These are phyloP conservation scores for Saccharomyces hybrid DNA, from an alignment of 1,139 yeast genomes.

Conservation along the genomic window DNA sequence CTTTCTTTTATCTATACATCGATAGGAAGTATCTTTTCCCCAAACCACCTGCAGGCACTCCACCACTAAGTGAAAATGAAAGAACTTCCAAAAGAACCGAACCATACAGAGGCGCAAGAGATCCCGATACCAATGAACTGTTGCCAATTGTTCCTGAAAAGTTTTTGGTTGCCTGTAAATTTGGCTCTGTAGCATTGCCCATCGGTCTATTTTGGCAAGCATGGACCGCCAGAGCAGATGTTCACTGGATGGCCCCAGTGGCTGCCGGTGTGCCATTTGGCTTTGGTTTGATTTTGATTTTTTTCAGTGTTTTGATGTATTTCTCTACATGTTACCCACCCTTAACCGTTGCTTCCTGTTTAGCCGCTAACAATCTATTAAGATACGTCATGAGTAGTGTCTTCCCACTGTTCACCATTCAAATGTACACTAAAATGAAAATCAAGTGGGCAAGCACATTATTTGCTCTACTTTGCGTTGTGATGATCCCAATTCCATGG, in stretches of 20 bases:
- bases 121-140: conserved; percentile 44
- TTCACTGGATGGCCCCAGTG: conserved; percentile 78
- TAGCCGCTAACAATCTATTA: conserved; percentile 71
- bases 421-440: conserved; percentile 61
- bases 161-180: conserved; percentile 40
- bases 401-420: conserved; percentile 68
- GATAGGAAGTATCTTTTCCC: conserved; percentile 47
- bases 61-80: conserved; percentile 24
- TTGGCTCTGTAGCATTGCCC: conserved; percentile 60
- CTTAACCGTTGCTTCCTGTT: conserved; percentile 60
- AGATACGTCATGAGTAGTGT: conserved; percentile 54
- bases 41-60: conserved; percentile 54
- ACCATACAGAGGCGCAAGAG: conserved; percentile 29
- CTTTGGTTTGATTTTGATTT: conserved; percentile 62
- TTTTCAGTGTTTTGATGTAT: conserved; percentile 65
- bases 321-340: conserved; percentile 74
- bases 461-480: conserved; percentile 64
- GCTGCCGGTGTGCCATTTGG: conserved; percentile 74
- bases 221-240: conserved; percentile 57
- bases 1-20: conserved; percentile 40
- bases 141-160: conserved; percentile 41
- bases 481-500: conserved; percentile 68
- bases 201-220: conserved; percentile 73
- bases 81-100: conserved; percentile 16
- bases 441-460: conserved; percentile 76